Conservation (phyloP, 202 grass and related monocot genomes). For the Musa balbisiana region DNA sequence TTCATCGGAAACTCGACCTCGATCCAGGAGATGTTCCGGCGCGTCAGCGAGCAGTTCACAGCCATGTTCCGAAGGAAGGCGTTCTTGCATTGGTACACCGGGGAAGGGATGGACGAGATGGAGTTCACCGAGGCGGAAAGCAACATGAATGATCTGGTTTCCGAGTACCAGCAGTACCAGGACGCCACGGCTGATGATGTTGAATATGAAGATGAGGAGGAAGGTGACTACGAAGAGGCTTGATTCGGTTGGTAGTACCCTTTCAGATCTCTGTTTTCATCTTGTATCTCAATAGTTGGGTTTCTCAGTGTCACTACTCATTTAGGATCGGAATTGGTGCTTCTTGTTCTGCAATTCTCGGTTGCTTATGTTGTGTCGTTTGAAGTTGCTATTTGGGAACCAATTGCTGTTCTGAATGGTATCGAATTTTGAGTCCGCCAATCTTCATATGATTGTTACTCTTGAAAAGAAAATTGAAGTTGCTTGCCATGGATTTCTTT, state of each 20-base stretch:
- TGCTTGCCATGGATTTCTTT: no score
- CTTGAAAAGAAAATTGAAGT: no score
- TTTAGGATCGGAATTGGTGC: no score
- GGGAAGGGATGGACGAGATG: background rate
- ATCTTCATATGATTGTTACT: no score
- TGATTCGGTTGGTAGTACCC: background rate
- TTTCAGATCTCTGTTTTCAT: no score
- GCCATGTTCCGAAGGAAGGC: constrained; percentile 7
- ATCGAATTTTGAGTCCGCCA: no score
- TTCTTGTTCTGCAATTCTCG: no score
- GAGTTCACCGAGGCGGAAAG: background rate
- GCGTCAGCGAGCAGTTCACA: background rate
- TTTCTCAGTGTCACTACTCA: no score
- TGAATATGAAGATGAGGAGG: background rate
- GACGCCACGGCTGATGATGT: background rate
- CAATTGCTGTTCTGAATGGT: no score
- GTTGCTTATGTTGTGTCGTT: no score
- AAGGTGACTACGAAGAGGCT: background rate
- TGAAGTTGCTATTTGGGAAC: no score
- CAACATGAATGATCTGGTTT: constrained; percentile 3
- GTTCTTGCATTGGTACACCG: constrained; percentile 2
- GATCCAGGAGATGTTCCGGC: constrained; percentile 4
- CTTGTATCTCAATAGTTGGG: no score
- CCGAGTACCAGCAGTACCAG: background rate
- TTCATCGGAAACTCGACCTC: constrained; percentile 7